Base-by-base conservation (phyloP, 495 filamentous ascomycete species). In the Hypoxylon intermedium region DNA sequence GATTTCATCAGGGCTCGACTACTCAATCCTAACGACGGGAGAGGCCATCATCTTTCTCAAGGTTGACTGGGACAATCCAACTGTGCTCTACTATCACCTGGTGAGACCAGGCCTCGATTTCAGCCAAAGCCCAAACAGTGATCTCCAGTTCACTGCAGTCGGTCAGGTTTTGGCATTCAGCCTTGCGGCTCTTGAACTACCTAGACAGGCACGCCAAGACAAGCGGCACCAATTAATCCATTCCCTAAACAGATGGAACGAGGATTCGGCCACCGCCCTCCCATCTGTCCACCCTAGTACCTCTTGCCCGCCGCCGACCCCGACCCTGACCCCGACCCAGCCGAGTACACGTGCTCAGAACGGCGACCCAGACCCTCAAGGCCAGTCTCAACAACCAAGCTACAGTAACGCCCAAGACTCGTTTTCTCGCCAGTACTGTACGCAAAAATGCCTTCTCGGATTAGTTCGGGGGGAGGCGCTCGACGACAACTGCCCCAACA, bases 1-100 rank as follows among this genome's bases (percentile, higher is more conserved):
- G 72, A 72, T 79, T 21, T 43, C 72, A 43, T 57, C 47, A 36
- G 70, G 76, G 13, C 53, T 77, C 34, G 63, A 59, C 59, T 73
- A 74, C 60, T 65, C 74, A n/a, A 73, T 68, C 36, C 67, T 82
- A 26, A 70, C 65, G 9, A 82, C 73, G 5, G 74, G 72, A 16
- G 72, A 78, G 62, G 71, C 74, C 11, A 74, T 79, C 67, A 69
- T 81, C 34, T 80, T 80, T 48, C 70, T 82, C 19, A 60, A 74
- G 57, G 69, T 82, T n/a, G 68, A 71, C 43, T 64, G 66, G 60
- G 52, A 69, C 44, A 43, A 65, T 16, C 64, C 62, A 3, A 20
- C 16, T 1, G 63, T 38, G 2, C 60, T 69, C 4, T 58, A 53
- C 45, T 72, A 55, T 45, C 63, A 72, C 23, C 37, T 72, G n/a